Base-by-base conservation (phyloP, 2,329 filamentous ascomycete species). In the Xylariaceae sp. region DNA sequence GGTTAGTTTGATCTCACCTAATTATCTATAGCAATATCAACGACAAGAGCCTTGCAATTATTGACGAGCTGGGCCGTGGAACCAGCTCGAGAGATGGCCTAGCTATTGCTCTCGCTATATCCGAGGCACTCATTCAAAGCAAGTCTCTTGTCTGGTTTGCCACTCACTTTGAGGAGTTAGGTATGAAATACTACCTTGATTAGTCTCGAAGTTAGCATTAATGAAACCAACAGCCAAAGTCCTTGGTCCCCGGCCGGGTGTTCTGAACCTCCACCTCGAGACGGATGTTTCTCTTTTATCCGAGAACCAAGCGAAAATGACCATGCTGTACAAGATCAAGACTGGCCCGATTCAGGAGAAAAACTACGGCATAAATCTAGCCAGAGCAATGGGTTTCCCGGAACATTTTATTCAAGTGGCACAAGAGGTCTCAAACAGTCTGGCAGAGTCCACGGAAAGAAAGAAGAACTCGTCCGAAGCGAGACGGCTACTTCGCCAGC, bases 51-150 rank as follows among this genome's bases (percentile, higher is more conserved):
- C 77, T 96, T 63, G 84, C 86, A 1, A 88, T 99, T 46, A 83
- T 99, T 47, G 94, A 99, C 63, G 94, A 99, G 66, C 80, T 99
- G 3, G 92, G 94, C 0, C 82, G 94, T 26, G 92, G 91, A 1
- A 99, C 94, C 0, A 94, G 89, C 66, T 92, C 88, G 0, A 80
- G 85, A 21, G 94, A 99, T 66, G 94, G 94, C 0, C 74, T 97
- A 1, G 86, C 90, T 0, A 95, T 99, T 65, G 90, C 94, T 0
- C 78, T 96, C 46, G 88, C 92, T 2, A 91, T 97, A 65, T 87
- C 92, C 0, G 94, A 97, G 73, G 88, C 89, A 0, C 76, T 99
- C 3, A 80, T 96, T 4, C 81, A 91, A 55, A 94, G 84, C 61
- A 80, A 83, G 55, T 86, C 91, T 0, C 78, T 89, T 0, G 84